Conservation (phyloP, 2,329 filamentous ascomycete genomes). For the Calonectria pteridis region DNA sequence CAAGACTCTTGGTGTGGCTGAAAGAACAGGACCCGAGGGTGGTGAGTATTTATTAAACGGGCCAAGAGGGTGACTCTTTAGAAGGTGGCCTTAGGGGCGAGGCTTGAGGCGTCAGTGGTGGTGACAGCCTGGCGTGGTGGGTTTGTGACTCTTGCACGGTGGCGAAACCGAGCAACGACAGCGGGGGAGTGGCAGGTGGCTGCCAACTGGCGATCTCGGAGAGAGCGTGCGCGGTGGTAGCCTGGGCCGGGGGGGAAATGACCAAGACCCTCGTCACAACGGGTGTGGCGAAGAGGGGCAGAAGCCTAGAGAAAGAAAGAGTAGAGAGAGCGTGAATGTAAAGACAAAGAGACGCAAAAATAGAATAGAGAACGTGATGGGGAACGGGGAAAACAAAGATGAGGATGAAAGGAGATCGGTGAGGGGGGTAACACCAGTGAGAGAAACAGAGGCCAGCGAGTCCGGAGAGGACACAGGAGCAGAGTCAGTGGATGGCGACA, state of each 20-base stretch:
- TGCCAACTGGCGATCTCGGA: constrained; percentile 55
- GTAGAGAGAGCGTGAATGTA: constrained; percentile 28
- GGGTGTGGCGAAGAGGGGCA: constrained; percentile 44
- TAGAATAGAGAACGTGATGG: constrained; percentile 25
- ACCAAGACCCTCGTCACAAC: constrained; percentile 41
- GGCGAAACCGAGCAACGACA: constrained; percentile 51
- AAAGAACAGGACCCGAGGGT: constrained; percentile 36
- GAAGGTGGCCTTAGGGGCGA: constrained; percentile 51
- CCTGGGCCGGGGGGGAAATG: constrained; percentile 41
- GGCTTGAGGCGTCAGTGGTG: constrained; percentile 44
- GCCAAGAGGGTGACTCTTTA: constrained; percentile 50
- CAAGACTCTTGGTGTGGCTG: constrained; percentile 42
- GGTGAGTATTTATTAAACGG: constrained; percentile 48
- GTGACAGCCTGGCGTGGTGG: constrained; percentile 45
- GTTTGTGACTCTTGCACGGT: constrained; percentile 56
- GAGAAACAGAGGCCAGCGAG: constrained; percentile 36
- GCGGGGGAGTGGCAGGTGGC: constrained; percentile 47
- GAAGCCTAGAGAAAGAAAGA: constrained; percentile 38
- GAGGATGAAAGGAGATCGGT: constrained; percentile 32
- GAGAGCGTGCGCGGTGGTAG: constrained; percentile 47
- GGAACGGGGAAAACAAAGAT: constrained; percentile 12
- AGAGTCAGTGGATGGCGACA: constrained; percentile 37
- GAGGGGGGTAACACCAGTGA: constrained; percentile 42
- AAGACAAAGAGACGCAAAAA: constrained; percentile 21
- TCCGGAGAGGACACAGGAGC: constrained; percentile 40